Evolutionary conservation across 2,329 filamentous ascomycete genomes (phyloP).

Genomic region (Aspergillus intermedius): DNA sequence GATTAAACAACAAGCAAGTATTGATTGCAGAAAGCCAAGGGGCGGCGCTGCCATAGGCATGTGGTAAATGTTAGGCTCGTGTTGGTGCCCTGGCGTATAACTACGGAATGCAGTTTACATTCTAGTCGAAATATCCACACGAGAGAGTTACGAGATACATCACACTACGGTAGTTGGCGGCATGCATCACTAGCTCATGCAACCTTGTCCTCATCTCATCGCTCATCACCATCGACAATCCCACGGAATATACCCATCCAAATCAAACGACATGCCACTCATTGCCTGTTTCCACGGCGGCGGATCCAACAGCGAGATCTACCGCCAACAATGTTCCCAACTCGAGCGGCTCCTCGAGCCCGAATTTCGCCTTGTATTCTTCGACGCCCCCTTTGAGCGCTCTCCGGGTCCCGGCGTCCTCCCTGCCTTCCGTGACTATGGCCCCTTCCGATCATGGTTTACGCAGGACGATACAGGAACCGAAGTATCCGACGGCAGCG

Average conservation of each 20-base stretch:
- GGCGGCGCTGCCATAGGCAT: background rate
- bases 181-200: no score
- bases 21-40: no score
- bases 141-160: no score
- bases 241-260: background rate
- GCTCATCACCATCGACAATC: background rate
- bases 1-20: no score
- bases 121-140: no score
- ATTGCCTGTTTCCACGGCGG: slow-evolving; percentile 20
- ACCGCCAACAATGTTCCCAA: slow-evolving; percentile 13
- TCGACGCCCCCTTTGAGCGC: slow-evolving; percentile 14
- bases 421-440: slow-evolving; percentile 13
- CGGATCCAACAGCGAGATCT: slow-evolving; percentile 14
- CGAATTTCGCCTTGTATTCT: slow-evolving; percentile 15
- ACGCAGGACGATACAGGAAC: slow-evolving; percentile 4
- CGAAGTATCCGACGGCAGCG: slow-evolving; percentile 12
- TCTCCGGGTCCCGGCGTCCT: slow-evolving; percentile 15
- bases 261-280: slow-evolving; percentile 6
- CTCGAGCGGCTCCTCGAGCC: slow-evolving; percentile 8
- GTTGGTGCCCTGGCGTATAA: no score
- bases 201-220: background rate
- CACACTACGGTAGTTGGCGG: no score
- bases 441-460: slow-evolving; percentile 16
- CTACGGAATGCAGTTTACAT: no score
- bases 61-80: background rate